Conservation (phyloP, 106 monocot genomes). For the Vanilla planifolia region DNA sequence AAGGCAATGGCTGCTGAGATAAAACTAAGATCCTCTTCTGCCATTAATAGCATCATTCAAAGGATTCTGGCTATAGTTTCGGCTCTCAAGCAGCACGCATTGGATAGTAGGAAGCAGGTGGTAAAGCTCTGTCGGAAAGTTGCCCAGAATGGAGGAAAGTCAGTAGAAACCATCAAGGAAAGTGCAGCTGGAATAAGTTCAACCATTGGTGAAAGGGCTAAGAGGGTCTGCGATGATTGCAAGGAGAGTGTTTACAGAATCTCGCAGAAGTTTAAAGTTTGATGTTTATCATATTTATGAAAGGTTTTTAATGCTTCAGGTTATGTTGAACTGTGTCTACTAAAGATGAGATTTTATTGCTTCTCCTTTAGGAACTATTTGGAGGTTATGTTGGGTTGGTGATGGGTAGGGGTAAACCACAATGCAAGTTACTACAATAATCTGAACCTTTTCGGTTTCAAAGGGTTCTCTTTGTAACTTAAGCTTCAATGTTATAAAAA, state of each 20-base stretch:
- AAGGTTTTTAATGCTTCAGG: not conserved
- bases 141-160: constrained; percentile 25
- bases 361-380: too few relatives aligned
- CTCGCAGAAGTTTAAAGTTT: constrained; percentile 60
- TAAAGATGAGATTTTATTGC: too few relatives aligned
- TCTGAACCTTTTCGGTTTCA: too few relatives aligned
- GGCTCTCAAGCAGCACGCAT: constrained; percentile 26
- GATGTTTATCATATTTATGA: not conserved
- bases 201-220: constrained; percentile 37
- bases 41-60: constrained; percentile 38
- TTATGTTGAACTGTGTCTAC: not conserved
- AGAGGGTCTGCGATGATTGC: constrained; percentile 59
- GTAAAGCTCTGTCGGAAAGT: constrained; percentile 11
- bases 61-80: constrained; percentile 35
- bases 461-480: too few relatives aligned
- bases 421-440: too few relatives aligned
- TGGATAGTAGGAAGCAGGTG: constrained; percentile 11
- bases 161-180: constrained; percentile 26
- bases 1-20: constrained; percentile 45
- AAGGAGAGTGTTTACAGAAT: constrained; percentile 48
- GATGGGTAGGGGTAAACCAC: too few relatives aligned
- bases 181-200: constrained; percentile 29
- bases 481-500: too few relatives aligned
- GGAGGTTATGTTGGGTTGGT: too few relatives aligned
- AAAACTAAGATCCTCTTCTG: constrained; percentile 36